Evolutionary conservation across 768 basidiomycete species (phyloP), one percentile per base, ranked within the genome.

Genomic region (Crassisporium funariophilum): DNA sequence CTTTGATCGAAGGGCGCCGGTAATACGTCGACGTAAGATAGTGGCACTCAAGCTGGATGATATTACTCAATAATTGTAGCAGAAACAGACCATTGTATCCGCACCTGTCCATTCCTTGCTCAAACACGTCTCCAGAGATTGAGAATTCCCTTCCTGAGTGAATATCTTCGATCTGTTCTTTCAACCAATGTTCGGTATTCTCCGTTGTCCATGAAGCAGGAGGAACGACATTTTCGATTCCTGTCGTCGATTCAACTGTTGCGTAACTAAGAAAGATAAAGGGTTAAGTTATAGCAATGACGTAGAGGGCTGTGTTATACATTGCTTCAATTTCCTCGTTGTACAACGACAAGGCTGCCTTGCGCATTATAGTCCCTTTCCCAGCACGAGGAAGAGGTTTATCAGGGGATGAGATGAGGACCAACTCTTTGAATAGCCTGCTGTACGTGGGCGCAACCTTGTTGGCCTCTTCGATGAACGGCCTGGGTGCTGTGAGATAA

Each of bases 391-490:
- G 58, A 44, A 82, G 64, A 1, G 75, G 78, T 19, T 69, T 70
- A 12, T 58, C 55, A 4, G 61, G 58, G 5, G 49, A 44, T 0
- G 76, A 63, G 12, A 79, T 65, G 31, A 81, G 38, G 31, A 82
- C 73, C 70, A 81, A 72, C 52, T 82, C 75, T 43, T 76, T 76
- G 60, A 78, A 78, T 5, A 79, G 67, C n/a, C 69, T 64, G 45
- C 72, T 74, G 46, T 71, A 76, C 2, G 63, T 48, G 0, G 79
- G 77, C 4, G 70, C 68, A n/a, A 64, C 58, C 35, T 58, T 58
- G 55, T 78, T 79, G 3, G 75, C 76, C 23, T 75, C 70, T 36
- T 76, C 74, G 9, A 77, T 64, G 6, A 61, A 49, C 2, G 59
- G 65, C 72, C 72, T 76, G 24, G 20, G 12, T 17, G 12, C 5